Conservation (phyloP, 306 rosid species). For the Acacia acuminata region DNA sequence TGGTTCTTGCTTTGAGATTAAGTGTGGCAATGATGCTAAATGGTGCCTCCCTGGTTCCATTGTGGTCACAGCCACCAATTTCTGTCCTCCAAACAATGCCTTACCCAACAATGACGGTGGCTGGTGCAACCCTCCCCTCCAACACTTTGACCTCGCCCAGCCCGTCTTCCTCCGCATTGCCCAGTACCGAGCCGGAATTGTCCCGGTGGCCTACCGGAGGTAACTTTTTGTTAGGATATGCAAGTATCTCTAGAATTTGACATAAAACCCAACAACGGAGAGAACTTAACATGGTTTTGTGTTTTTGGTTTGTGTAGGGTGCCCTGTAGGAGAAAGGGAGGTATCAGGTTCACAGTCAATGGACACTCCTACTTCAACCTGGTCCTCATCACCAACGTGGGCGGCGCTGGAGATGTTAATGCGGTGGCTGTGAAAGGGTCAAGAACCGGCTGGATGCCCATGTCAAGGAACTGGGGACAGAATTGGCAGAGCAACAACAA, state of each 20-base stretch:
- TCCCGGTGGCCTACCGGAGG: slow-evolving; percentile 92
- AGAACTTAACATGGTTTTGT: background rate
- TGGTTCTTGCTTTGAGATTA: slow-evolving; percentile 88
- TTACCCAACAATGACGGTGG: slow-evolving; percentile 90
- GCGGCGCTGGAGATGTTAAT: slow-evolving; percentile 97
- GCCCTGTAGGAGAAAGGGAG: slow-evolving; percentile 87
- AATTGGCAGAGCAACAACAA: slow-evolving; percentile 96
- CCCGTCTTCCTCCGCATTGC: slow-evolving; percentile 93
- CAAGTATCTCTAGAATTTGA: too few species aligned
- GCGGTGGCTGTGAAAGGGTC: slow-evolving; percentile 77
- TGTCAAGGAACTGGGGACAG: slow-evolving; percentile 99
- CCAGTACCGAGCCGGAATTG: slow-evolving; percentile 89
- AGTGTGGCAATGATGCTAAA: slow-evolving; percentile 61
- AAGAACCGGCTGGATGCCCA: slow-evolving; percentile 76
- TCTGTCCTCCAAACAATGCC: slow-evolving; percentile 96
- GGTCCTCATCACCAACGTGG: slow-evolving; percentile 90
- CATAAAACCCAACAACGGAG: too few species aligned
- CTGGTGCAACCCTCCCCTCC: slow-evolving; percentile 98
- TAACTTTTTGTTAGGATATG: background rate
- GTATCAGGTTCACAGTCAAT: slow-evolving; percentile 88
- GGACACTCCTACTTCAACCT: slow-evolving; percentile 98
- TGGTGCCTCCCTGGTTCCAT: slow-evolving; percentile 96
- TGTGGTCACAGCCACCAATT: slow-evolving; percentile 94
- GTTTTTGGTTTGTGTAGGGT: slow-evolving; percentile 54
- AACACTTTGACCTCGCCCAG: slow-evolving; percentile 95